A percentile compares a stretch with the other conserved stretches of the same genome.
These are phyloP conservation scores for Chlorella sp. DNA, from an alignment of 139 green algal species.

Conservation along the genomic window DNA sequence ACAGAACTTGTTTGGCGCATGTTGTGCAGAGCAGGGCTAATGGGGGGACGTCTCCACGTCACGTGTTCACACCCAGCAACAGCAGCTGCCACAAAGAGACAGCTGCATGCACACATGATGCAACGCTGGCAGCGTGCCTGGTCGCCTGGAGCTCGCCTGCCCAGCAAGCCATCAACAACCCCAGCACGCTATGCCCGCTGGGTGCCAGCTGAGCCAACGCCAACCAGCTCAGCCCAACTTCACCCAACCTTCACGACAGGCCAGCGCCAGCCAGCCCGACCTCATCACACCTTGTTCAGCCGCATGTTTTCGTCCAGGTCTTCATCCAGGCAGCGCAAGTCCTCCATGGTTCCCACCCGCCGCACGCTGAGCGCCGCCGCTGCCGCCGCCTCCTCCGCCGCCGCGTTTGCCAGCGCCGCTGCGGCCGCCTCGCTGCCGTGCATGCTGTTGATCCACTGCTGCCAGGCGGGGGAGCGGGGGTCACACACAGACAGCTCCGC, in stretches of 20 bases:
- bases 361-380: slow-evolving; percentile 76
- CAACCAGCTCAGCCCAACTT: not conserved
- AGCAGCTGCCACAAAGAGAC: not conserved
- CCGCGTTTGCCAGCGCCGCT: slow-evolving; percentile 74
- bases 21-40: not conserved
- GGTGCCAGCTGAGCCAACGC: too few species aligned
- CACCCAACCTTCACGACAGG: not conserved
- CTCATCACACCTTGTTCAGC: slow-evolving; percentile 10
- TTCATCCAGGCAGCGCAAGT: slow-evolving; percentile 73
- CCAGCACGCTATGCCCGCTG: too few species aligned
- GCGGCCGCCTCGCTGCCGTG: slow-evolving; percentile 74
- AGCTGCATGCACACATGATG: too few species aligned
- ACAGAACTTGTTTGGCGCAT: not conserved
- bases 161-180: not conserved
- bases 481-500: slow-evolving; percentile 86
- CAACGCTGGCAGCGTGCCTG: too few species aligned
- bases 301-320: slow-evolving; percentile 40
- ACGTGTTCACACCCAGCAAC: not conserved
- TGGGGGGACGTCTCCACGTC: not conserved
- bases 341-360: slow-evolving; percentile 63
- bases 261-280: not conserved
- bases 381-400: slow-evolving; percentile 88
- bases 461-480: slow-evolving; percentile 74
- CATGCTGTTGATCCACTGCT: slow-evolving; percentile 80
- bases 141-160: too few species aligned